Percentiles rank a stretch among this genome's conserved stretches.
These are phyloP conservation scores for Cyclotella sp. DNA, from an alignment of 108 stramenopile species.

Conservation along the genomic window DNA sequence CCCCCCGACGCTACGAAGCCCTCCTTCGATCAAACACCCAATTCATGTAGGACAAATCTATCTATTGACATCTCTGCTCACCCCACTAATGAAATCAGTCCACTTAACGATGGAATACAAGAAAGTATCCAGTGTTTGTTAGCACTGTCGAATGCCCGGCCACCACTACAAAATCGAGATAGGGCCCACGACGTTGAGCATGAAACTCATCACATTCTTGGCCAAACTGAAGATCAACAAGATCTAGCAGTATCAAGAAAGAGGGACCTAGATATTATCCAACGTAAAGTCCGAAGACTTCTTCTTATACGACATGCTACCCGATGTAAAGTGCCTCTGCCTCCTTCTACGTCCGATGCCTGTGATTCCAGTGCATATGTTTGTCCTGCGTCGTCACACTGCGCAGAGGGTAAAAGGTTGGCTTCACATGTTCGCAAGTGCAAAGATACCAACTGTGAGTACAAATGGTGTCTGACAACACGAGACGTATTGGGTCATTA, in stretches of 20 bases:
- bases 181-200: background rate
- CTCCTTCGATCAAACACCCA: background rate
- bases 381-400: constrained; percentile 42
- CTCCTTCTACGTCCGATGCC: background rate
- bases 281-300: constrained; percentile 47
- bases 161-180: background rate
- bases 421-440: constrained; percentile 37
- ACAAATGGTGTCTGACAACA: constrained; percentile 37
- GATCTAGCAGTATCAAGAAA: background rate
- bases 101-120: background rate
- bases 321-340: constrained; percentile 23
- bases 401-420: constrained; percentile 39
- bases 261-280: constrained; percentile 23
- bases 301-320: constrained; percentile 49
- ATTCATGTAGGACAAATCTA: background rate
- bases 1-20: background rate
- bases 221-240: background rate
- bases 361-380: background rate
- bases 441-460: constrained; percentile 27
- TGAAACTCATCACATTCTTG: background rate
- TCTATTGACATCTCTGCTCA: background rate
- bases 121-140: background rate
- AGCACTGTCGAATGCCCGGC: background rate
- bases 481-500: constrained; percentile 48
- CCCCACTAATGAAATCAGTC: background rate